Conservation (phyloP, 495 filamentous ascomycete species). For the Talaromyces proteolyticus region DNA sequence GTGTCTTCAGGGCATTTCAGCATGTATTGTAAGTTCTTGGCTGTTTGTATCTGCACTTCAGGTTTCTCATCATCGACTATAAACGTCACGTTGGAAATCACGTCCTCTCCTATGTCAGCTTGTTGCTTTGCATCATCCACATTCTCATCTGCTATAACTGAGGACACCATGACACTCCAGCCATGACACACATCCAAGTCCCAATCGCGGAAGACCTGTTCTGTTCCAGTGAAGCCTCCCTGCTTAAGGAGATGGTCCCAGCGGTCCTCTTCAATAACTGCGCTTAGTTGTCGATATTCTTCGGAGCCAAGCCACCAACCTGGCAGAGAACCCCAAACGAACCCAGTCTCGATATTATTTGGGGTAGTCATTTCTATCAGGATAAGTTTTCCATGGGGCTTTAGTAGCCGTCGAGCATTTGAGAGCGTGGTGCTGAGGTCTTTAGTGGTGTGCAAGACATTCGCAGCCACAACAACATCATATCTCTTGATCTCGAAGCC, state of each 20-base stretch:
- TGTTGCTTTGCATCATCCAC: slow-evolving; percentile 1
- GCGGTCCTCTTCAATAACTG: not conserved
- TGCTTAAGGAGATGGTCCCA: not conserved
- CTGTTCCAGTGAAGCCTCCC: slow-evolving; percentile 2
- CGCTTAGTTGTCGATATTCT: not conserved
- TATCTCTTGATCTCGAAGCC: slow-evolving; percentile 37
- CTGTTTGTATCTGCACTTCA: no score
- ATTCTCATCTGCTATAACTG: not conserved
- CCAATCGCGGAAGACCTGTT: not conserved
- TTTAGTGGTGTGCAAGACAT: slow-evolving; percentile 44
- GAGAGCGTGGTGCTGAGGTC: slow-evolving; percentile 35
- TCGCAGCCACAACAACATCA: slow-evolving; percentile 42
- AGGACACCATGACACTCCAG: slow-evolving; percentile 4
- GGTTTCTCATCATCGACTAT: no score
- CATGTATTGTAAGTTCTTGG: no score
- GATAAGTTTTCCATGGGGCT: not conserved
- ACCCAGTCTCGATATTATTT: not conserved
- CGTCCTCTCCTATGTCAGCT: no score
- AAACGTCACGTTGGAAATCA: no score
- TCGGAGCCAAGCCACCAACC: not conserved
- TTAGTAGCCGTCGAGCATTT: not conserved
- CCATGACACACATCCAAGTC: slow-evolving; percentile 1
- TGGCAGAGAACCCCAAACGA: not conserved
- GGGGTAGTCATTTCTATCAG: slow-evolving; percentile 4
- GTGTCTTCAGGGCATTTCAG: no score